A percentile compares a stretch with the other conserved stretches of the same genome.
These are phyloP conservation scores for Epichloe elymi DNA, from an alignment of 2,329 filamentous ascomycete species.

Conservation along the genomic window DNA sequence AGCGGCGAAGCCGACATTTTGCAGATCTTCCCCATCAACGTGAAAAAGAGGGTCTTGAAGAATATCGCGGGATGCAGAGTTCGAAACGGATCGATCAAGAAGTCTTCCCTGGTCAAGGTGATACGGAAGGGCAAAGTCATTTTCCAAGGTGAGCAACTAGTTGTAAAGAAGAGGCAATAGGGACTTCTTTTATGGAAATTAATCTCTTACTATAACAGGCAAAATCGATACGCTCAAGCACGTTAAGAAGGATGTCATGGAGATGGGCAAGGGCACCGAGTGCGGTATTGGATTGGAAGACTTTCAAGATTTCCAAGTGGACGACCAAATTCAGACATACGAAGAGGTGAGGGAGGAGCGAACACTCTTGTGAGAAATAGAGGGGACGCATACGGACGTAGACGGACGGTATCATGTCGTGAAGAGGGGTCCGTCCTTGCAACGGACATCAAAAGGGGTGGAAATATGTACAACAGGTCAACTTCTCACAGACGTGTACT, in stretches of 20 bases:
- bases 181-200: background rate
- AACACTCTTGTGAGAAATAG: slow-evolving; percentile 24
- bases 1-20: slow-evolving; percentile 79
- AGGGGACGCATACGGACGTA: background rate
- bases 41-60: slow-evolving; percentile 56
- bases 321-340: slow-evolving; percentile 80
- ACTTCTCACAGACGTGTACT: background rate
- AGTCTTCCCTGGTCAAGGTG: slow-evolving; percentile 54
- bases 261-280: slow-evolving; percentile 87
- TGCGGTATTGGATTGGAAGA: slow-evolving; percentile 77
- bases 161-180: too few relatives aligned
- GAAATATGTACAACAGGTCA: background rate
- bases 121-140: slow-evolving; percentile 56
- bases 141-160: slow-evolving; percentile 59
- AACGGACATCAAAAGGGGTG: background rate
- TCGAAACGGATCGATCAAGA: slow-evolving; percentile 61
- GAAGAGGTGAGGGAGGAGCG: slow-evolving; percentile 67
- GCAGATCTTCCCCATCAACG: slow-evolving; percentile 71
- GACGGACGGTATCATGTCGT: background rate
- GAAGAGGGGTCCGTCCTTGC: background rate
- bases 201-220: slow-evolving; percentile 35
- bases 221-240: slow-evolving; percentile 73
- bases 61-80: slow-evolving; percentile 82
- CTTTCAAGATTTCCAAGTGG: slow-evolving; percentile 66
- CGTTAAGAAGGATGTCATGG: slow-evolving; percentile 77